Evolutionary conservation across 2,329 filamentous ascomycete genomes (phyloP).

Genomic region (Rhinocladiella similis): DNA sequence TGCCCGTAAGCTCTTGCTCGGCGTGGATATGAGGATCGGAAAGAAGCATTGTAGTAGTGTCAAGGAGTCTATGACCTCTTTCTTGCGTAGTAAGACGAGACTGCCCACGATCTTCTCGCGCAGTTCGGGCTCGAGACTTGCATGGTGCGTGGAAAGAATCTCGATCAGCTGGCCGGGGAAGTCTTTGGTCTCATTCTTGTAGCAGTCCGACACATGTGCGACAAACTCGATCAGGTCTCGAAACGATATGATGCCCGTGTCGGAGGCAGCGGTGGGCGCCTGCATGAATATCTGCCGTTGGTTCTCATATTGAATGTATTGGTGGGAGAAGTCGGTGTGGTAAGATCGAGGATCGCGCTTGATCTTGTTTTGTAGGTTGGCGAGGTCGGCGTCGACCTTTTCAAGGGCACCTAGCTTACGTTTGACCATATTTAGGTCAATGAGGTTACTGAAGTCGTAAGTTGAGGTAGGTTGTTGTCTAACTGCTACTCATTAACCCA

Average conservation of each 20-base stretch:
- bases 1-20: conserved; percentile 82
- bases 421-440: conserved; percentile 65
- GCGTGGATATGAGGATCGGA: conserved; percentile 86
- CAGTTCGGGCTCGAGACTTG: conserved; percentile 76
- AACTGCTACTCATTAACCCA: no score
- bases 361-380: conserved; percentile 90
- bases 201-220: conserved; percentile 90
- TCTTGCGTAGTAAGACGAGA: conserved; percentile 81
- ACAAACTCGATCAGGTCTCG: conserved; percentile 92
- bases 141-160: conserved; percentile 80
- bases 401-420: conserved; percentile 88
- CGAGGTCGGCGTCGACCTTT: conserved; percentile 90
- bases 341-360: conserved; percentile 85
- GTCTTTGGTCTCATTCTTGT: conserved; percentile 72
- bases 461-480: no score
- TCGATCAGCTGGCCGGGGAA: conserved; percentile 81
- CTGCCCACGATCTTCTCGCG: conserved; percentile 93
- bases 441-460: no score
- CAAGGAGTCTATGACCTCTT: conserved; percentile 86
- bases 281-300: conserved; percentile 89
- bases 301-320: conserved; percentile 89
- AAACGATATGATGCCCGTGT: conserved; percentile 75
- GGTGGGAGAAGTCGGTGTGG: conserved; percentile 80
- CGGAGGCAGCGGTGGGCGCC: conserved; percentile 72
- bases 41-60: conserved; percentile 88